Evolutionary conservation across 2,329 filamentous ascomycete species (phyloP).

Genomic region (Cladorrhinum sp.): DNA sequence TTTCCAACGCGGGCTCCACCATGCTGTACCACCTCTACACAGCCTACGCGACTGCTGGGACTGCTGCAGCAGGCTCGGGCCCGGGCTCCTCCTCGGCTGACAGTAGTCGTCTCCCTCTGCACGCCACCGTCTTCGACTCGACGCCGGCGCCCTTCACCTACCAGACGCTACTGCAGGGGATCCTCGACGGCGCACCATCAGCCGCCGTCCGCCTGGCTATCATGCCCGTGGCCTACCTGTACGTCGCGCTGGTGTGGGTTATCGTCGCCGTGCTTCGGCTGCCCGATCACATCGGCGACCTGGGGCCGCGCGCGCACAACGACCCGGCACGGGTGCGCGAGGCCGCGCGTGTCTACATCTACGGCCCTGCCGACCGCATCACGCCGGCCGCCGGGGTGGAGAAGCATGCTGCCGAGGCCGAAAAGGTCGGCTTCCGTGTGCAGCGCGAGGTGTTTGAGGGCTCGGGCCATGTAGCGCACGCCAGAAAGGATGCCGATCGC

Average conservation of each 20-base stretch:
- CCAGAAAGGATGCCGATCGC: conserved; percentile 8
- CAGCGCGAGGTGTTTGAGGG: conserved; percentile 12
- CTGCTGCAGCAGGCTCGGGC: background rate
- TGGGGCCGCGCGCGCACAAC: conserved; percentile 10
- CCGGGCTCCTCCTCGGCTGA: too few species aligned
- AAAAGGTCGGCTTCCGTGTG: conserved; percentile 2
- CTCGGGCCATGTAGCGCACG: conserved; percentile 10
- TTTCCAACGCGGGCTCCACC: conserved; percentile 12
- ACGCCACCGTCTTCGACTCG: conserved; percentile 11
- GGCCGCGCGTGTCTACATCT: conserved; percentile 9
- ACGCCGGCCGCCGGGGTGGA: conserved; percentile 9
- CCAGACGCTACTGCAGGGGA: conserved; percentile 8
- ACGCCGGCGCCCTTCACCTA: conserved; percentile 7
- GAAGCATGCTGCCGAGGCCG: conserved; percentile 7
- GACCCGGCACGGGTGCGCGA: conserved; percentile 7
- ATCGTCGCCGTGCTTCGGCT: conserved; percentile 1
- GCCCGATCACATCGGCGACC: conserved; percentile 13
- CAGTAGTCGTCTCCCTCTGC: conserved; percentile 1
- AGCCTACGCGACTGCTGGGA: background rate
- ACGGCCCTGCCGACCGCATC: conserved; percentile 10
- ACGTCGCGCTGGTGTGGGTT: conserved; percentile 9
- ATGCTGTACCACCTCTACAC: conserved; percentile 9
- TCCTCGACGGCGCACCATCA: conserved; percentile 9
- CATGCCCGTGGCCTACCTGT: conserved; percentile 8
- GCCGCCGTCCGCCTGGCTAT: background rate